Evolutionary conservation across 805 yeast species (phyloP).

Genomic region (Candida ficus): DNA sequence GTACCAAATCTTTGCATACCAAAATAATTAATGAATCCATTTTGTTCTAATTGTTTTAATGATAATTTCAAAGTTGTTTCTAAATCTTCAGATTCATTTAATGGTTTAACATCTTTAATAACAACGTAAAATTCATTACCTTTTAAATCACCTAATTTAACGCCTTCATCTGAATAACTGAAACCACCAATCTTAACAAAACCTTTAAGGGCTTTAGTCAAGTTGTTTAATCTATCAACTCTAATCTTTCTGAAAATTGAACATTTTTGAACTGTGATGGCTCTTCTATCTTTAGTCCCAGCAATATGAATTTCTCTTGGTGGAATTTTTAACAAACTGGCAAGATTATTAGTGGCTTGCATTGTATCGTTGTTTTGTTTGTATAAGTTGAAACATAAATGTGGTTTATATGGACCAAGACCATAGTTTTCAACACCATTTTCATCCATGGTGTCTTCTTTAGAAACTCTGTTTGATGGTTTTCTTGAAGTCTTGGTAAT

Average conservation of each 20-base stretch:
- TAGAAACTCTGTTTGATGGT: slow-evolving; percentile 14
- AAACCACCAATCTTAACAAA: slow-evolving; percentile 83
- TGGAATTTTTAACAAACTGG: slow-evolving; percentile 73
- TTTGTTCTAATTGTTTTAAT: slow-evolving; percentile 49
- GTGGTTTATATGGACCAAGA: slow-evolving; percentile 65
- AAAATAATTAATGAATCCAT: slow-evolving; percentile 88
- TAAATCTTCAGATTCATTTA: slow-evolving; percentile 12
- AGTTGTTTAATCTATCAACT: slow-evolving; percentile 67
- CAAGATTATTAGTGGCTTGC: slow-evolving; percentile 80
- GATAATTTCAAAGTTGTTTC: slow-evolving; percentile 46
- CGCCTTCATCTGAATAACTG: slow-evolving; percentile 52
- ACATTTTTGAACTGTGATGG: slow-evolving; percentile 83
- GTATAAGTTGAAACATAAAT: slow-evolving; percentile 72
- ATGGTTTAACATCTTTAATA: slow-evolving; percentile 60
- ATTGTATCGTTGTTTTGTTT: slow-evolving; percentile 96
- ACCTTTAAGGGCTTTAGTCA: slow-evolving; percentile 62
- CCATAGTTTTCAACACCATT: slow-evolving; percentile 63
- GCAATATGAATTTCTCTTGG: slow-evolving; percentile 70
- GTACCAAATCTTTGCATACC: slow-evolving; percentile 99
- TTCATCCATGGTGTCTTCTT: slow-evolving; percentile 31
- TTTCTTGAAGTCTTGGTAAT: slow-evolving; percentile 39
- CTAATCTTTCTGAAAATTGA: slow-evolving; percentile 64
- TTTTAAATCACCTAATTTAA: slow-evolving; percentile 73
- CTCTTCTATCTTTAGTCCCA: slow-evolving; percentile 96
- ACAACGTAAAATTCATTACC: slow-evolving; percentile 91